phyloP scores from a whole-genome alignment of 345 rosid species.

The Cardamine occulta region DNA sequence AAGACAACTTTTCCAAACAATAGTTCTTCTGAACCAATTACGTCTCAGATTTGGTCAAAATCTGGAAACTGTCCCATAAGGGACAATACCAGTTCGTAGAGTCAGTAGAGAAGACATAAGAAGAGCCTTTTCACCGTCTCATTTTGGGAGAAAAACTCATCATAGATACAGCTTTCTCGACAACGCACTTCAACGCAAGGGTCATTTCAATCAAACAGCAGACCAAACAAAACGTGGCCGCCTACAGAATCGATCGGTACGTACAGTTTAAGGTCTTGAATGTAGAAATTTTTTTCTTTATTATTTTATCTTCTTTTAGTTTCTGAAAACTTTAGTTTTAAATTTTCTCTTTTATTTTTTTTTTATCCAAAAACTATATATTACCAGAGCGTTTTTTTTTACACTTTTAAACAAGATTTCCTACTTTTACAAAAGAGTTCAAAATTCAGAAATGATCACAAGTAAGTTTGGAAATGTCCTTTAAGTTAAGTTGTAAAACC shows the following conservation, averaged over 20 bases:
- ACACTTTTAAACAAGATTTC: background rate
- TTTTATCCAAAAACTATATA: background rate
- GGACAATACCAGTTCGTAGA: slow-evolving; percentile 59
- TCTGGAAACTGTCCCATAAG: slow-evolving; percentile 54
- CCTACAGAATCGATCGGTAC: slow-evolving; percentile 45
- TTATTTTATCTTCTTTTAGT: no score
- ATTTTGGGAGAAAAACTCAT: slow-evolving; percentile 44
- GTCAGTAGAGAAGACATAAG: slow-evolving; percentile 43
- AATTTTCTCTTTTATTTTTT: background rate
- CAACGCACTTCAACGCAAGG: slow-evolving; percentile 9
- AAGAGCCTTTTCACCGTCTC: slow-evolving; percentile 44
- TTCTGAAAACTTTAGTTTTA: no score
- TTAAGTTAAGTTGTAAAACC: no score
- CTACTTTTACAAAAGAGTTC: background rate
- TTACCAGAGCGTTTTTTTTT: background rate
- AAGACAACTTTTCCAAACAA: background rate
- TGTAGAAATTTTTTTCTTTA: no score
- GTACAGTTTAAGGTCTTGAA: slow-evolving; percentile 6
- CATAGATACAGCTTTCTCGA: slow-evolving; percentile 14
- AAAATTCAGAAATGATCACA: background rate
- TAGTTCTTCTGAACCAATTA: slow-evolving; percentile 29
- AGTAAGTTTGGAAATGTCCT: background rate
- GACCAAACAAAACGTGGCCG: background rate
- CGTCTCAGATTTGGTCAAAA: slow-evolving; percentile 50
- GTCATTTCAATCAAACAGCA: background rate